Conservation (phyloP, 179 eudicot species). For the Vitellaria paradoxa region DNA sequence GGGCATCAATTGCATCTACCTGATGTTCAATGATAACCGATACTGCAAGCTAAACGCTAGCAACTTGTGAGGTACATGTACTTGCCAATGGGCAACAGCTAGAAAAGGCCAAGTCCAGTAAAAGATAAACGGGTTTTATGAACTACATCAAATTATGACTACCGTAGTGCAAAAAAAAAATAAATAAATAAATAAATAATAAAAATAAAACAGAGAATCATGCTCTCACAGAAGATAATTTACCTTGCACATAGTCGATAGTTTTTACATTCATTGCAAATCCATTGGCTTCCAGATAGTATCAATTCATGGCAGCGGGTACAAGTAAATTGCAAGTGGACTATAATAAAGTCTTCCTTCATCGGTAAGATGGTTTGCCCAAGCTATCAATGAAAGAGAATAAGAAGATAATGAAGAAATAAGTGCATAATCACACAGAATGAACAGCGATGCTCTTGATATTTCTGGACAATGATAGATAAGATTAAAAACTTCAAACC, state of each 20-base stretch:
- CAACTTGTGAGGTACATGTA: no score
- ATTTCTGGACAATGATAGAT: neutral
- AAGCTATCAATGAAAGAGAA: slow-evolving; percentile 41
- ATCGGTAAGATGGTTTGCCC: slow-evolving; percentile 41
- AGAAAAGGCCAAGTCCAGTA: no score
- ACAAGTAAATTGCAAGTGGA: slow-evolving; percentile 63
- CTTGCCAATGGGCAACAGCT: no score
- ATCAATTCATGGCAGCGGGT: slow-evolving; percentile 67
- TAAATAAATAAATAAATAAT: neutral
- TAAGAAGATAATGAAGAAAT: slow-evolving; percentile 2
- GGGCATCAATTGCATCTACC: no score
- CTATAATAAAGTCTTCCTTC: slow-evolving; percentile 75
- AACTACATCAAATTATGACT: neutral
- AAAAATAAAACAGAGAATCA: neutral
- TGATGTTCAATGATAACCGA: no score
- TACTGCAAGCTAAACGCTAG: no score
- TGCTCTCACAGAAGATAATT: slow-evolving; percentile 14
- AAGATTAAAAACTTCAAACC: neutral
- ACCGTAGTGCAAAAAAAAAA: neutral
- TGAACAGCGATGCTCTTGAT: slow-evolving; percentile 7
- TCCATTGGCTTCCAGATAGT: slow-evolving; percentile 65
- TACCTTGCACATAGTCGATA: slow-evolving; percentile 74
- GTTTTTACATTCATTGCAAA: slow-evolving; percentile 66
- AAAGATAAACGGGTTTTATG: neutral
- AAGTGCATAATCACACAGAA: neutral